Evolutionary conservation across 2,329 filamentous ascomycete species (phyloP), one percentile per base, ranked within the genome.

Genomic region (Pestalotiopsis sp.): DNA sequence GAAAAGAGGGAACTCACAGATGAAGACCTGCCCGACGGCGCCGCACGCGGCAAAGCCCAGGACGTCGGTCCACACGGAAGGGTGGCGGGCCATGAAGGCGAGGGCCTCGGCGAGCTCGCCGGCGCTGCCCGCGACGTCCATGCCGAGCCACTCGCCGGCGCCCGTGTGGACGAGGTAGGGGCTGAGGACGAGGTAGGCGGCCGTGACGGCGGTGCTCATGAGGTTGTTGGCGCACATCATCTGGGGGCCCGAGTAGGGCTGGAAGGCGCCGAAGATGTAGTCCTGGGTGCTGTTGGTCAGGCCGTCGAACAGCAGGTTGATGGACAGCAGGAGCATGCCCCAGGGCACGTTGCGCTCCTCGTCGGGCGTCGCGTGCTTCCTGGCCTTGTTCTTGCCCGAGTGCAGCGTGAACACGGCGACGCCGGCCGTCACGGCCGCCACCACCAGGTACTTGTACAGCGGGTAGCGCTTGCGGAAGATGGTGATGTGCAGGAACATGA

Each of bases 141-240:
- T 89, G 68, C 91, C 88, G 35, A 93, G 78, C 81, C 89, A 91
- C 71, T 88, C 84, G 69, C 91, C 86, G 17, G 90, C 68, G 6
- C 85, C 85, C 1, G 89, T 94, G 67, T 86, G 83, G 0, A 91
- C 92, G n/a, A 98, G 80, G 82, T 91, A 93, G 0, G 96, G 96
- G 74, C 90, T 92, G 22, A 94, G 76, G 20, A 95, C 71, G 58
- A 99, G 88, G 75, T 97, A 98, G 0, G 82, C 76, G 22, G 88
- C 85, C 3, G 94, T 98, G 67, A 98, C 84, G 60, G 89, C 76
- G 3, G 94, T 95, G 73, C 89, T 91, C 80, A 98, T 92, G 67
- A 97, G 83, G 78, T 98, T 99, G 81, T 98, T 94, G 52, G 95
- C 94, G 78, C 94, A 97, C 96, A 99, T 99, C 96, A 99, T 99